A percentile compares a stretch with the other conserved stretches of the same genome.
Conservation (phyloP, 2,329 filamentous ascomycete genomes). For the Pseudopithomyces chartarum region DNA sequence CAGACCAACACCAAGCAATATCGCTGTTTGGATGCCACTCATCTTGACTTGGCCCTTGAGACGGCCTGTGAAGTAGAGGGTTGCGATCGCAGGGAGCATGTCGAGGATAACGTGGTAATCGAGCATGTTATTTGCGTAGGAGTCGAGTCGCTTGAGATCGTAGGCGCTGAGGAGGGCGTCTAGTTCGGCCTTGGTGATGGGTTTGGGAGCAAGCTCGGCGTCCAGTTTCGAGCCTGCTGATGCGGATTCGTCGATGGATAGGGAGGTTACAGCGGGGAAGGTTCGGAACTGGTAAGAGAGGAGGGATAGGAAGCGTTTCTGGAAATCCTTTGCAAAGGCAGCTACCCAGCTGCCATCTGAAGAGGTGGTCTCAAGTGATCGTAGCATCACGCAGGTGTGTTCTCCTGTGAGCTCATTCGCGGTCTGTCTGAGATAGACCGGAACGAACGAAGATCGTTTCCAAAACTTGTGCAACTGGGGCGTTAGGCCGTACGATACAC, state of each 20-base stretch:
- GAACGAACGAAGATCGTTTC: slow-evolving; percentile 85
- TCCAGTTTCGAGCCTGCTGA: slow-evolving; percentile 73
- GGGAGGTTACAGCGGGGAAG: slow-evolving; percentile 77
- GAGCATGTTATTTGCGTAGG: slow-evolving; percentile 94
- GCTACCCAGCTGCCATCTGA: slow-evolving; percentile 81
- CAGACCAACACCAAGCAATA: slow-evolving; percentile 84
- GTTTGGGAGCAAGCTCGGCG: slow-evolving; percentile 51
- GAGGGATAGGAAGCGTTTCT: slow-evolving; percentile 86
- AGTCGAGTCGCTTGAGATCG: slow-evolving; percentile 92
- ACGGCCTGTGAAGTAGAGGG: slow-evolving; percentile 82
- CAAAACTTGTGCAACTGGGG: slow-evolving; percentile 91
- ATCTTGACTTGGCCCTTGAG: slow-evolving; percentile 71
- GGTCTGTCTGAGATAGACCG: slow-evolving; percentile 93
- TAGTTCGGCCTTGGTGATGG: slow-evolving; percentile 75
- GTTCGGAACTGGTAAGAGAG: slow-evolving; percentile 90
- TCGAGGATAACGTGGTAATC: slow-evolving; percentile 98
- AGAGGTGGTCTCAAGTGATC: slow-evolving; percentile 65
- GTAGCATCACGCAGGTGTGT: slow-evolving; percentile 97
- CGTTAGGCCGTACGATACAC: slow-evolving; percentile 94
- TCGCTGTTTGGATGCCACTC: slow-evolving; percentile 80
- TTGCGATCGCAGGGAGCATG: slow-evolving; percentile 80
- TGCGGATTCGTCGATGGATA: slow-evolving; percentile 88
- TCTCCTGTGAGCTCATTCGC: slow-evolving; percentile 96
- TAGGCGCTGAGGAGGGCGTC: slow-evolving; percentile 83
- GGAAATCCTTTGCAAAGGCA: slow-evolving; percentile 91